Conservation (phyloP, 2,329 filamentous ascomycete species). For the Fusarium clavum region DNA sequence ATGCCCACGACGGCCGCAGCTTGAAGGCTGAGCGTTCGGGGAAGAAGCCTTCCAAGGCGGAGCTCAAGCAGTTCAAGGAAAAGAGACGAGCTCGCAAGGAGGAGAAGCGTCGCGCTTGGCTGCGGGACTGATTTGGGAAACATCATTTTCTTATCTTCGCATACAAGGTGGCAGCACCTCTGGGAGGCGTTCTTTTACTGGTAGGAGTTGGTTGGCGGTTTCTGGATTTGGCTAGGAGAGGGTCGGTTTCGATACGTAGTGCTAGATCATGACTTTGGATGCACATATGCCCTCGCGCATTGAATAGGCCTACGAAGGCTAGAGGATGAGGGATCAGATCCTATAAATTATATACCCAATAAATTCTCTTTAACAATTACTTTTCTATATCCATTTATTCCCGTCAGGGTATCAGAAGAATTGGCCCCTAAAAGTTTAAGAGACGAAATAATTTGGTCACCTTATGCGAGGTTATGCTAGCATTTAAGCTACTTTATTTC, state of each 20-base stretch:
- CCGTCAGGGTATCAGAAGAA: not conserved
- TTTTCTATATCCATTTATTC: conserved; percentile 5
- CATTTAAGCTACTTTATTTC: not conserved
- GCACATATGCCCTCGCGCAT: conserved; percentile 31
- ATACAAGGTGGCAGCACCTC: conserved; percentile 17
- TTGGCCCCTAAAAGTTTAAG: not conserved
- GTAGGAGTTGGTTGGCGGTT: conserved; percentile 35
- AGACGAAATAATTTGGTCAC: not conserved
- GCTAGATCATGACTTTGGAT: conserved; percentile 28
- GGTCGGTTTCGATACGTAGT: conserved; percentile 2
- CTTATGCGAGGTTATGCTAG: no score
- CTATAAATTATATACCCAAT: conserved; percentile 37
- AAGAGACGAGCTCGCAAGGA: conserved; percentile 91
- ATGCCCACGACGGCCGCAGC: conserved; percentile 88
- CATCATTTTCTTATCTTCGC: not conserved
- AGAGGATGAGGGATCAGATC: conserved; percentile 32
- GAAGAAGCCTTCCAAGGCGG: conserved; percentile 85
- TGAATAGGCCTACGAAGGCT: conserved; percentile 31
- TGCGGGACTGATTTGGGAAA: conserved; percentile 75
- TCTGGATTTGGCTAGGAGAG: conserved; percentile 21
- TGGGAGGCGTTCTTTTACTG: conserved; percentile 30
- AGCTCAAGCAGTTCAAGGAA: conserved; percentile 91
- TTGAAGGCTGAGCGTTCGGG: conserved; percentile 89
- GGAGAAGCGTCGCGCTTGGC: conserved; percentile 92
- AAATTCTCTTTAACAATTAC: conserved; percentile 20